Base-by-base conservation (phyloP, 2,329 filamentous ascomycete genomes). In the Podosphaera aphanis region DNA sequence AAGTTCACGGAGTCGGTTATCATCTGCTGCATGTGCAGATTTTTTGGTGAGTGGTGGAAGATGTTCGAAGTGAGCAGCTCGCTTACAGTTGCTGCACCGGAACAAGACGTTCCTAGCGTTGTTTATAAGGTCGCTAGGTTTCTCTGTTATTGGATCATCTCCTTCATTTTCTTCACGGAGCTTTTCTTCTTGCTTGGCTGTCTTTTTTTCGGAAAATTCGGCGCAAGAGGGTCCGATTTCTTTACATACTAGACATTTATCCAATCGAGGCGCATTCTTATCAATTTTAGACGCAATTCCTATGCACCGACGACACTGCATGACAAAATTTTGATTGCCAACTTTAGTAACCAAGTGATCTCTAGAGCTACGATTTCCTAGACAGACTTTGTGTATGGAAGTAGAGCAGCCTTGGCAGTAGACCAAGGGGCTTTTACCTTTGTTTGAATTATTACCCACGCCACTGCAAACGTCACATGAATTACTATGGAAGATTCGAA, bases 331-430 rank as follows among this genome's bases (percentile, higher is more conserved):
- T 2, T 79, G 74, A 1, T 79, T 66, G 2, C 68, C 77, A 45
- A 94, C 62, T 59, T 95, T 98, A 20, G 85, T 95, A 8, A 83
- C 83, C 31, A 90, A 64, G 59, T 95, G 90, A n/a, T 93, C 84
- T 49, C 90, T 72, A 11, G 60, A 66, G 44, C 70, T 72, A 43
- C 90, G 74, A 43, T 69, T 66, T 1, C 88, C 85, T 23, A 98
- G 67, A 57, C 90, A 98, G 36, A 64, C 64, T 59, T 82, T 83
- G 62, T 98, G 90, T 53, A 84, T 93, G 0, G 81, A 70, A 42
- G 78, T 67, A 1, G 79, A 84, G 59, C 90, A 98, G 25, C 90
- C 90, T 62, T 98, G 92, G 54, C 90, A 98, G 56, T 79, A 77
- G 29, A 98, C 70, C 20, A 98, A 65, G 35, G 72, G 66, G 0